Base-by-base conservation (phyloP, 31 red algal genomes). In the Bonnemaisonia californica region DNA sequence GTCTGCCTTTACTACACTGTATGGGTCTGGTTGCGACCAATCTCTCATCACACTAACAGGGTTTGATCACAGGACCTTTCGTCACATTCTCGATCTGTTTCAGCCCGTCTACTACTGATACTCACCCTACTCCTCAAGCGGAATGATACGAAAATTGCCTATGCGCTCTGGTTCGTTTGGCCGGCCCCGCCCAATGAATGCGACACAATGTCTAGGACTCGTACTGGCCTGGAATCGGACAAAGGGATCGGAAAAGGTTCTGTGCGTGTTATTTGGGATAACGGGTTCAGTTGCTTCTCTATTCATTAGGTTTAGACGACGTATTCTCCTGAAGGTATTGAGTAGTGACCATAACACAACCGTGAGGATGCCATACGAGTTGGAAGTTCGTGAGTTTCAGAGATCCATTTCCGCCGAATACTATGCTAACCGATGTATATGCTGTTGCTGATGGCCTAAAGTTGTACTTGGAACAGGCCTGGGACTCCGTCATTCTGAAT, bases 11-110 rank as follows among this genome's bases (percentile, higher is more conserved):
- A 70, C 16, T n/a, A 55, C 55, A 54, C 41, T 75, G 37, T 48
- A 36, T 48, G 34, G 23, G 24, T 75, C 71, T 32, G 34, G 39
- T 30, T 75, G 9, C 26, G 71, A 75, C 55, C 39, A 75, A 55
- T 79, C 74, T n/a, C n/a, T n/a, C n/a, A n/a, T n/a, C n/a, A n/a
- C n/a, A n/a, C n/a, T n/a, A n/a, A n/a, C n/a, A n/a, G 74, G 74
- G 13, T 28, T 79, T 38, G 74, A 79, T 37, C 74, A 79, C 30
- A 28, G 37, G 33, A 37, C 74, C 18, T 79, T 79, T 60, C 55
- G 22, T 24, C 62, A 79, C 35, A 33, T 79, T 21, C 28, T 59
- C 16, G 19, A n/a, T 34, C 29, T 27, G 74, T 79, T 62, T 60
- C 29, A 4, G 22, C 55, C 74, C 24, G 23, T 79, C 33, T 79